Evolutionary conservation across 148 eudicot species (phyloP), one percentile per base, ranked within the genome.

Genomic region (Diospyros lotus): DNA sequence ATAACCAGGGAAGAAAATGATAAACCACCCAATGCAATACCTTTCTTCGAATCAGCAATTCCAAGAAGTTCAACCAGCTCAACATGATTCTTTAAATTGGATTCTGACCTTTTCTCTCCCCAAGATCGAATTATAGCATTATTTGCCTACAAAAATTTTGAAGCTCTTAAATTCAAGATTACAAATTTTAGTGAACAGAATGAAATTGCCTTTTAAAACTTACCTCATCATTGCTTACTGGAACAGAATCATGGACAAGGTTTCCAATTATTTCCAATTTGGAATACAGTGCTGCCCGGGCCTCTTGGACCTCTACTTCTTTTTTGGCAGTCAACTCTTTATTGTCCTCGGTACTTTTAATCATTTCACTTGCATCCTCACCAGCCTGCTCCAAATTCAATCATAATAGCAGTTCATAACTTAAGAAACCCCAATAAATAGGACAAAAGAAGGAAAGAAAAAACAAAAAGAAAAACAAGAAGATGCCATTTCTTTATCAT

Each of bases 41-140:
- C 98, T 86, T 86, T 90, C 83, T 89, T 89, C 10, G 56, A 48
- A 79, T 94, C 97, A 43, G 93, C 96, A 74, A 94, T 89, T 59
- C 98, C 98, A 76, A 92, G 93, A 77, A 86, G 90, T 83, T 90
- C 92, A 73, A 94, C 96, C 78, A 94, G 94, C 7, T 94, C 97
- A 69, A 94, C 98, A 51, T 94, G 98, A 82, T 88, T 90, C 83
- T 85, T 90, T 73, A 92, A 81, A 64, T 89, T 81, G 43, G 86
- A 78, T 82, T 90, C 93, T 8, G 56, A 13, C 45, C 91, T 80
- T 76, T 73, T 89, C 78, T 86, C 91, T 40, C 97, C 97, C 94
- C 96, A 94, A 9, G 89, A 59, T 64, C 89, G 86, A 72, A 92
- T 74, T 52, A 94, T 75, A 51, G 83, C 88, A 82, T 94, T 92